Evolutionary conservation across 805 yeast genomes (phyloP).

Genomic region (Nakazawaea molendinolei): DNA sequence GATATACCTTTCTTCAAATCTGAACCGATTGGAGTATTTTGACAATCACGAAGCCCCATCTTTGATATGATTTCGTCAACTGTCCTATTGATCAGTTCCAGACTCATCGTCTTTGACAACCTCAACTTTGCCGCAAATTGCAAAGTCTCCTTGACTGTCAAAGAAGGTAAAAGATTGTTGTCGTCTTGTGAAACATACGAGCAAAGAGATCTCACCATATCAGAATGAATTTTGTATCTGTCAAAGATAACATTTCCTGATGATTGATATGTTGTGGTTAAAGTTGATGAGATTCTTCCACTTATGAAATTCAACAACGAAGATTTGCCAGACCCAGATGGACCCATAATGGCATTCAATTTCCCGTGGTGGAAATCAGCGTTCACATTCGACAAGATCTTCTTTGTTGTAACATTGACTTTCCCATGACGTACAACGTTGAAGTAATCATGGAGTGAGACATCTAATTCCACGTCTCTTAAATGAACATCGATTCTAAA

Average conservation of each 20-base stretch:
- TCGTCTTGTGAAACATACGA: constrained; percentile 75
- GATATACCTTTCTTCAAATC: constrained; percentile 48
- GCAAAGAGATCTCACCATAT: constrained; percentile 25
- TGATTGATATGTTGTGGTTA: constrained; percentile 21
- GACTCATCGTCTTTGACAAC: constrained; percentile 31
- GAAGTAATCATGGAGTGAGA: constrained; percentile 12
- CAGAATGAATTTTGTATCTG: constrained; percentile 13
- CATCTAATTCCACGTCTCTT: constrained; percentile 18
- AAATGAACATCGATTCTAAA: constrained; percentile 16
- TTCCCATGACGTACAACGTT: no score
- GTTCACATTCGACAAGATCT: constrained; percentile 31
- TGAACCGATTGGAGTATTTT: constrained; percentile 54
- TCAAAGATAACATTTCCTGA: constrained; percentile 33
- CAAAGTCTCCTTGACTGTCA: constrained; percentile 69
- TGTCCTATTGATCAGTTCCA: constrained; percentile 33
- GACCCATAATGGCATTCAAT: constrained; percentile 63
- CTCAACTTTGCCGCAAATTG: constrained; percentile 59
- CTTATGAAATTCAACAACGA: constrained; percentile 52
- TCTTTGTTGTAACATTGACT: no score
- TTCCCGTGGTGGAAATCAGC: constrained; percentile 43
- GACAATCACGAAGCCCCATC: constrained; percentile 60
- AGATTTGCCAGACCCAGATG: constrained; percentile 66
- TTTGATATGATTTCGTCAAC: constrained; percentile 46
- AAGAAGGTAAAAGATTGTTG: constrained; percentile 52
- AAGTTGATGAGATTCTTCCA: constrained; percentile 37